These are phyloP conservation scores for Carex kokanica DNA, from an alignment of 176 grass and related monocot genomes.

Conservation along the genomic window DNA sequence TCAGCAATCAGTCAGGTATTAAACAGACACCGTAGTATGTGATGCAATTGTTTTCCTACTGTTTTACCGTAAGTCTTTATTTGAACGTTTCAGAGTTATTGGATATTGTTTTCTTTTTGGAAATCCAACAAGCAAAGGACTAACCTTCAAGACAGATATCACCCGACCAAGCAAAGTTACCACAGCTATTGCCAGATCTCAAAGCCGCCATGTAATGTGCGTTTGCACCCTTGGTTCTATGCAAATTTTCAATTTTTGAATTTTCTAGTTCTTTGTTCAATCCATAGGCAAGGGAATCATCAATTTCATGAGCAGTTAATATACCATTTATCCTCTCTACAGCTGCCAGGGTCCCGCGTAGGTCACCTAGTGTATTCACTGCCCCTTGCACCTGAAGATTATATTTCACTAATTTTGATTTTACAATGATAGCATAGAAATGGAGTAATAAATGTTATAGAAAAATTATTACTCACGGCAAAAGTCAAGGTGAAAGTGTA, in stretches of 20 bases:
- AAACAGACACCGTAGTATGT: background rate
- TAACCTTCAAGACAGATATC: constrained; percentile 90
- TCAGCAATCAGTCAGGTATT: background rate
- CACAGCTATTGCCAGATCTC: constrained; percentile 61
- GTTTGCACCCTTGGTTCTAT: constrained; percentile 38
- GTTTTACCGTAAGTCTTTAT: background rate
- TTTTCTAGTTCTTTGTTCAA: constrained; percentile 76
- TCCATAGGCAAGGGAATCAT: constrained; percentile 92
- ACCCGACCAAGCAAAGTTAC: constrained; percentile 73
- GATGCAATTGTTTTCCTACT: background rate
- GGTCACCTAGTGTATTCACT: constrained; percentile 89
- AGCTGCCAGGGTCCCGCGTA: constrained; percentile 73
- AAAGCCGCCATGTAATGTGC: constrained; percentile 74
- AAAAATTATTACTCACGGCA: constrained; percentile 59
- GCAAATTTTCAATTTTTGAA: constrained; percentile 39
- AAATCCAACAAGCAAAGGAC: background rate
- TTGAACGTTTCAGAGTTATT: background rate
- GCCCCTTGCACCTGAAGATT: constrained; percentile 85
- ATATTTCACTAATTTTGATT: constrained; percentile 20
- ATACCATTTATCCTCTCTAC: constrained; percentile 89
- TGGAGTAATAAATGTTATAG: background rate
- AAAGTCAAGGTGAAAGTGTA: constrained; percentile 99
- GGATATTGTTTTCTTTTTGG: background rate
- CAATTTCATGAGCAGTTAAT: constrained; percentile 63
- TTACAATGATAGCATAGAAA: background rate